Conservation (phyloP, 1,139 yeast species). For the Yamadazyma mexicana region DNA sequence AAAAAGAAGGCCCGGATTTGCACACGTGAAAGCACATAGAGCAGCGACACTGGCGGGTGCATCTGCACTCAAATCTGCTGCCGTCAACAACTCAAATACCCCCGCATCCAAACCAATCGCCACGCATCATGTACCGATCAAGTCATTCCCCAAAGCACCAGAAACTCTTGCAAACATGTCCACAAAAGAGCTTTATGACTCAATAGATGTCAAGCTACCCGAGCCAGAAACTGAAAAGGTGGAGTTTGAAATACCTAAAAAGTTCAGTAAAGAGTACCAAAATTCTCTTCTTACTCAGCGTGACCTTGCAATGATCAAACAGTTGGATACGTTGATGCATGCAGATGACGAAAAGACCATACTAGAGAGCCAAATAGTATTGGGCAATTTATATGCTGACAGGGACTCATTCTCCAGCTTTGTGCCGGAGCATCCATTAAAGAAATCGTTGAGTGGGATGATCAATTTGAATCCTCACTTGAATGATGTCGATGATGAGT, state of each 20-base stretch:
- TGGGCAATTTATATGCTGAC: constrained; percentile 30
- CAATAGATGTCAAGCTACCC: constrained; percentile 16
- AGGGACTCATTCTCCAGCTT: constrained; percentile 28
- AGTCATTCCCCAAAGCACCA: constrained; percentile 34
- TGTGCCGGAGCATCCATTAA: constrained; percentile 39
- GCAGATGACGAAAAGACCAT: constrained; percentile 27
- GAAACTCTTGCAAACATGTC: constrained; percentile 18
- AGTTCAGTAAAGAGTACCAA: constrained; percentile 26
- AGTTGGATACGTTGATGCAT: constrained; percentile 26
- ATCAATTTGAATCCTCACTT: constrained; percentile 37
- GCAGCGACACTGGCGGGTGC: constrained; percentile 3
- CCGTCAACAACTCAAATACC: constrained; percentile 12
- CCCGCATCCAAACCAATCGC: background rate
- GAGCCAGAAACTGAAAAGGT: constrained; percentile 15
- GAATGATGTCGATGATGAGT: constrained; percentile 40
- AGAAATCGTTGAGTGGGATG: constrained; percentile 43
- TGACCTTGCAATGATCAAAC: constrained; percentile 28
- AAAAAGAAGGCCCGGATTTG: constrained; percentile 10
- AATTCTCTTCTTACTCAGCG: constrained; percentile 23
- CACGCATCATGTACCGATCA: constrained; percentile 15
- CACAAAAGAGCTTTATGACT: constrained; percentile 20
- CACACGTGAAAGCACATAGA: constrained; percentile 10
- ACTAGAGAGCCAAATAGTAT: constrained; percentile 25
- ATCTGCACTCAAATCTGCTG: background rate
- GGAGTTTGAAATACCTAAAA: constrained; percentile 33